Conservation (phyloP, 2,329 filamentous ascomycete genomes). For the Microthyrium microscopicum region DNA sequence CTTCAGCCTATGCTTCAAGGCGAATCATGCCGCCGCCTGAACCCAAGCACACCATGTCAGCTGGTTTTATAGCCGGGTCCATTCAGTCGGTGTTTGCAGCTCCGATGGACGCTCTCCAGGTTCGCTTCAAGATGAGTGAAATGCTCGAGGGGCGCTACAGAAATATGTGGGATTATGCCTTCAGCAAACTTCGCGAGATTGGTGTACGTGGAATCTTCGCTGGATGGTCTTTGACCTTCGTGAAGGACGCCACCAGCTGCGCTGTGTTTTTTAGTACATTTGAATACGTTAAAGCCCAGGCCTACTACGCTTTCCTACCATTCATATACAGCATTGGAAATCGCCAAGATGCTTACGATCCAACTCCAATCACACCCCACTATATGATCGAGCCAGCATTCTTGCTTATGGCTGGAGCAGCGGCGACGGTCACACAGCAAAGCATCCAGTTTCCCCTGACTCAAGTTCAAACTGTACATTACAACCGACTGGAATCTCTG, state of each 20-base stretch:
- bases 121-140: constrained; percentile 49
- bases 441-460: constrained; percentile 53
- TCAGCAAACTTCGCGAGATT: constrained; percentile 52
- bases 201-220: constrained; percentile 57
- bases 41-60: constrained; percentile 46
- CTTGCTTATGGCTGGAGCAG: constrained; percentile 49
- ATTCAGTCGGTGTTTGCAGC: constrained; percentile 58
- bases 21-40: constrained; percentile 55
- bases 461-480: constrained; percentile 56
- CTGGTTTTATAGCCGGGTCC: constrained; percentile 51
- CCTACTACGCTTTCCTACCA: constrained; percentile 53
- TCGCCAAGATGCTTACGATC: constrained; percentile 24
- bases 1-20: constrained; percentile 42
- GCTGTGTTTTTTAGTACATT: constrained; percentile 61
- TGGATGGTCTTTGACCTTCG: constrained; percentile 50
- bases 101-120: constrained; percentile 59
- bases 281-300: constrained; percentile 59
- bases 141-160: constrained; percentile 42
- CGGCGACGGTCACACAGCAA: constrained; percentile 53
- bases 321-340: constrained; percentile 45
- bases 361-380: constrained; percentile 47
- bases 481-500: constrained; percentile 54
- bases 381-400: constrained; percentile 62
- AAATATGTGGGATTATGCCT: constrained; percentile 54
- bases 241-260: constrained; percentile 53